phyloP scores from a whole-genome alignment of 805 yeast species.

The Wickerhamiella allomyrinae region DNA sequence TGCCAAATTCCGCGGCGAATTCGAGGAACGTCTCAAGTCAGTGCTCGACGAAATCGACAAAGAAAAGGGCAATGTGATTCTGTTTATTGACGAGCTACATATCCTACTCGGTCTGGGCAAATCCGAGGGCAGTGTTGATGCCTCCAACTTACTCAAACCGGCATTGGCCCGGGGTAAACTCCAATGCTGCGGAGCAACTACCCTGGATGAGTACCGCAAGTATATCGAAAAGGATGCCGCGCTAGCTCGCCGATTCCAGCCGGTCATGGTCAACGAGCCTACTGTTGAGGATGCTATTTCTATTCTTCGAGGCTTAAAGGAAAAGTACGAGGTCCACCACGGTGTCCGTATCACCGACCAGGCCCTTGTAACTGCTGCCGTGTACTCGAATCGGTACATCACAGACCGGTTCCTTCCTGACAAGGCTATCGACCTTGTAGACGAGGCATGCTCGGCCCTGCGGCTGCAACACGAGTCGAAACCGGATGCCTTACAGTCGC shows the following conservation, averaged over 20 bases:
- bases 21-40: constrained; percentile 90
- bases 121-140: constrained; percentile 91
- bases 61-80: constrained; percentile 67
- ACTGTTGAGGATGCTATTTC: constrained; percentile 81
- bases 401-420: constrained; percentile 88
- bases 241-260: constrained; percentile 82
- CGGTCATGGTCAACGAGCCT: constrained; percentile 78
- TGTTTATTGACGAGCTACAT: constrained; percentile 95
- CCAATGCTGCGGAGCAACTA: constrained; percentile 94
- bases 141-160: constrained; percentile 84
- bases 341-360: constrained; percentile 90
- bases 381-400: constrained; percentile 76
- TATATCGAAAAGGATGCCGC: constrained; percentile 96
- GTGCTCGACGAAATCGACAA: constrained; percentile 88
- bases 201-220: constrained; percentile 81
- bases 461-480: constrained; percentile 92
- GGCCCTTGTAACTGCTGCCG: constrained; percentile 88
- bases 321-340: constrained; percentile 90
- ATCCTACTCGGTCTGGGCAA: constrained; percentile 99
- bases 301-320: constrained; percentile 84
- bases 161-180: constrained; percentile 84
- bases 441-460: constrained; percentile 92
- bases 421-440: constrained; percentile 91
- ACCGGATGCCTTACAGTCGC: constrained; percentile 82
- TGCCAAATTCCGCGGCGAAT: constrained; percentile 91